Base-by-base conservation (phyloP, 192 early-diverging fungal species). In the Gonapodya sp. region DNA sequence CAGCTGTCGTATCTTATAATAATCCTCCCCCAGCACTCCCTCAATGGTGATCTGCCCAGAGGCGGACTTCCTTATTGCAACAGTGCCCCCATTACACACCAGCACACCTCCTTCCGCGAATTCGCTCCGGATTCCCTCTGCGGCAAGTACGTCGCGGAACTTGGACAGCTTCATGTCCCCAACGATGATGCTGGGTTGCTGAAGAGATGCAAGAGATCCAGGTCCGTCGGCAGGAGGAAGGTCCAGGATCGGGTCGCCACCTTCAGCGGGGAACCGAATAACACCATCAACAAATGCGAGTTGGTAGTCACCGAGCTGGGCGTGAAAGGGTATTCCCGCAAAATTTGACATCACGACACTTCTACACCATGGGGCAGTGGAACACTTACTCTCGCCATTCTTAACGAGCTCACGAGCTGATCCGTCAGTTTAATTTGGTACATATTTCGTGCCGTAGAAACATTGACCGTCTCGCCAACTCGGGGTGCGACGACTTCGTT, bases 401-500 rank as follows among this genome's bases (percentile, higher is more conserved):
- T 88, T 18, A 96, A 82, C 0, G 94, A 93, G 74, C 87, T 92
- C 64, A 96, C 91, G 1, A 99, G 89, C 64, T 94, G 92, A 86
- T 99, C 96, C 0, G 97, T 95, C 35, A 99, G 33, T n/a, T 36
- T 81, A 64, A 96, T 91, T 80, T 92, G 91, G 84, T 95, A 95
- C 36, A 95, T 91, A 80, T 97, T 96, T 79, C 92, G 91, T 0
- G 95, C 94, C 1, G 95, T 91, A 0, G 95, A 95, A 2, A 98
- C 94, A 84, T 96, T 96, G 73, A 98, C 88, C 16, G 91, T 90
- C 85, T 97, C 95, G 79, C 93, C 92, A 32, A 95, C 84, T 2
- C 86, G 83, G 0, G 97, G 96, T 34, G 93, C 91, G 79, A 92
- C 96, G 14, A 97, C 88, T 36, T 97, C 95, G 73, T 92, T 90